phyloP scores from a whole-genome alignment of 495 filamentous ascomycete genomes.

The Penicillium mononematosum region DNA sequence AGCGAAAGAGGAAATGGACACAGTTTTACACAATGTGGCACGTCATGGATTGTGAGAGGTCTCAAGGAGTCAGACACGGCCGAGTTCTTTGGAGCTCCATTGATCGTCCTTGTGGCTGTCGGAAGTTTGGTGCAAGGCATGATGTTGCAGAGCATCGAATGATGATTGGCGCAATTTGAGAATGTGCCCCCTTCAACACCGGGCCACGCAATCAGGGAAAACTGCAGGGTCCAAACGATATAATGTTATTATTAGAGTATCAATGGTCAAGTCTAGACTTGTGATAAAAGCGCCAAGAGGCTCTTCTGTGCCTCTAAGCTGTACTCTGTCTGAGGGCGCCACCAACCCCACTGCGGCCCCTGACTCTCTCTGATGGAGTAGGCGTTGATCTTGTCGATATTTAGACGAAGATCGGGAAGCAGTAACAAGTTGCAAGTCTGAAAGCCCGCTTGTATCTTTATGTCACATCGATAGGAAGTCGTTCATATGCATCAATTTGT shows the following conservation, averaged over 20 bases:
- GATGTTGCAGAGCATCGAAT: neutral
- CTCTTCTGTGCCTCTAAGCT: neutral
- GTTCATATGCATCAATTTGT: no score
- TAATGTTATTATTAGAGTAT: constrained; percentile 3
- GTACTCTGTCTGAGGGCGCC: constrained; percentile 3
- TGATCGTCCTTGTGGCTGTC: constrained; percentile 5
- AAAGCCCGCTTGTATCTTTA: neutral
- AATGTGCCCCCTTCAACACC: constrained; percentile 5
- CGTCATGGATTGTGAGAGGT: constrained; percentile 9
- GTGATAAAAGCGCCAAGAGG: neutral
- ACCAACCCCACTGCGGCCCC: constrained; percentile 7
- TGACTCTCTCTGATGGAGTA: constrained; percentile 1
- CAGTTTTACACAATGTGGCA: constrained; percentile 5
- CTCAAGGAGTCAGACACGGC: neutral
- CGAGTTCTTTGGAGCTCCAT: neutral
- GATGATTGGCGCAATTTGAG: constrained; percentile 3
- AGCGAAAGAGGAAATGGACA: constrained; percentile 1
- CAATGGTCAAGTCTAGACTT: constrained; percentile 6
- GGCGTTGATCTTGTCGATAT: neutral
- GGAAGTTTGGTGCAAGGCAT: neutral
- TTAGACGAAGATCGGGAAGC: neutral
- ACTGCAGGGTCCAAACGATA: neutral
- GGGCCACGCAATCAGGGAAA: neutral
- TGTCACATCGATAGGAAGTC: no score
- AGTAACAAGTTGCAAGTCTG: neutral